These are phyloP conservation scores for Mallotus nudiflorus DNA, from an alignment of 345 rosid species.

Conservation along the genomic window DNA sequence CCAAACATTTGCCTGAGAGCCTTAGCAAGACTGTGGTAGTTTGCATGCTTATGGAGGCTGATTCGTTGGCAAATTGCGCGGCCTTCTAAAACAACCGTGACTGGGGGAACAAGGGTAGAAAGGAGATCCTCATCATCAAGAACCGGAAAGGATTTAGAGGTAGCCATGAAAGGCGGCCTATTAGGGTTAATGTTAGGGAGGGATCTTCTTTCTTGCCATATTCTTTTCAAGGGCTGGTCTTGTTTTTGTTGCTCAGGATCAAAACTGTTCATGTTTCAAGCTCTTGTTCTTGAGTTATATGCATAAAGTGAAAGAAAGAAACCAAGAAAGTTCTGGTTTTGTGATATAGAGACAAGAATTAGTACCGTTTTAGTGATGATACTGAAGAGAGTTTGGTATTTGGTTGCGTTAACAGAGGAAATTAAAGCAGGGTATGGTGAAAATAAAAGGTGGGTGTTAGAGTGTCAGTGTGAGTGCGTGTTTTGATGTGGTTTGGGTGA, in stretches of 20 bases:
- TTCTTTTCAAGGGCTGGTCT: slow-evolving; percentile 45
- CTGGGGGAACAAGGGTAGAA: slow-evolving; percentile 68
- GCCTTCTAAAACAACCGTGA: slow-evolving; percentile 84
- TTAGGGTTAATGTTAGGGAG: slow-evolving; percentile 18
- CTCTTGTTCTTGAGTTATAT: neutral
- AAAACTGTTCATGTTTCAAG: slow-evolving; percentile 45
- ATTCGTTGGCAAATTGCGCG: slow-evolving; percentile 89
- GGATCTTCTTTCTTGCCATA: slow-evolving; percentile 41
- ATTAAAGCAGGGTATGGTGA: neutral
- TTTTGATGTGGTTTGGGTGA: slow-evolving; percentile 15
- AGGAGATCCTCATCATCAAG: slow-evolving; percentile 62
- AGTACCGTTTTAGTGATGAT: slow-evolving; percentile 16
- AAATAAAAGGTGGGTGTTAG: neutral
- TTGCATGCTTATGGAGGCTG: slow-evolving; percentile 69
- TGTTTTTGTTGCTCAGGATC: slow-evolving; percentile 45
- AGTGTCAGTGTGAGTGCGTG: too few species aligned
- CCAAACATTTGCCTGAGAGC: slow-evolving; percentile 84
- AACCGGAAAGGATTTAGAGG: slow-evolving; percentile 39
- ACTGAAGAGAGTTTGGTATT: slow-evolving; percentile 33
- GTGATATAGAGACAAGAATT: too few species aligned
- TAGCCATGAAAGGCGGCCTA: slow-evolving; percentile 30
- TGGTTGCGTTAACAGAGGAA: slow-evolving; percentile 12
- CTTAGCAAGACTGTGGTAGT: slow-evolving; percentile 78
- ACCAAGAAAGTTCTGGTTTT: neutral
- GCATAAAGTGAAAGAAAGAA: neutral